Evolutionary conservation across 176 grass and related monocot genomes (phyloP).

Genomic region (barley (Hordeum vulgare)): MorexV3_pseudomolecules_assembly NC_058523.1:59086359-59086858

Average conservation of each 20-base stretch:
- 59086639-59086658: constrained; percentile 71
- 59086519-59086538: constrained; percentile 56
- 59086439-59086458: constrained; percentile 95
- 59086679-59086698: constrained; percentile 89
- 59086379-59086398: background rate
- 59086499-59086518: constrained; percentile 83
- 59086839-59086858: background rate
- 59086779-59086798: constrained; percentile 20
- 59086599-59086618: constrained; percentile 7
- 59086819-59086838: background rate
- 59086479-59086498: constrained; percentile 68
- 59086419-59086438: constrained; percentile 93
- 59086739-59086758: constrained; percentile 46
- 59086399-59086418: background rate
- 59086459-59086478: constrained; percentile 73
- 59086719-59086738: constrained; percentile 85
- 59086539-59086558: background rate
- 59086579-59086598: background rate
- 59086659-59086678: constrained; percentile 68
- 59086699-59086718: constrained; percentile 95
- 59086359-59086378: background rate
- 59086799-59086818: constrained; percentile 8
- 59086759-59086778: constrained; percentile 19
- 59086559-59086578: background rate
- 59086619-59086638: constrained; percentile 60